These are phyloP conservation scores for Orbilia oligospora DNA, from an alignment of 2,329 filamentous ascomycete species.

Conservation along the genomic window DNA sequence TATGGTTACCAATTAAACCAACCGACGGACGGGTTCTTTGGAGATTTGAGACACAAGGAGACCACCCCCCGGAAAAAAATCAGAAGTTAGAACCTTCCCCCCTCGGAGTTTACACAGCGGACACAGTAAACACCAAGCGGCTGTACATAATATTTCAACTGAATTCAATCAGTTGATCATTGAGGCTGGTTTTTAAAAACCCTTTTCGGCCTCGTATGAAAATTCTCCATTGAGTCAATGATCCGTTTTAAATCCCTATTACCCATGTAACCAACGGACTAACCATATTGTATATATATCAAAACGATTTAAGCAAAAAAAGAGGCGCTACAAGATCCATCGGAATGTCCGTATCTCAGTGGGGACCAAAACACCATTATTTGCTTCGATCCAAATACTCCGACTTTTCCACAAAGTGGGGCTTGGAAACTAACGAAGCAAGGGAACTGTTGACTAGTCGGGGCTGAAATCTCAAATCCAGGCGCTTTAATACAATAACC, in stretches of 20 bases:
- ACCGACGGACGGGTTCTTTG: slow-evolving; percentile 6
- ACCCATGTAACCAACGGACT: too few relatives aligned
- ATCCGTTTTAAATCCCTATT: slow-evolving; percentile 5
- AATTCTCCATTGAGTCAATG: slow-evolving; percentile 10
- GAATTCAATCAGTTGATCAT: too few relatives aligned
- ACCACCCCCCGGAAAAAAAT: neutral
- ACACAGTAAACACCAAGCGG: neutral
- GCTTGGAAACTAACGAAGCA: neutral
- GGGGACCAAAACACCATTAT: slow-evolving; percentile 3
- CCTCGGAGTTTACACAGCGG: slow-evolving; percentile 15
- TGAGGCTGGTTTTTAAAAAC: neutral
- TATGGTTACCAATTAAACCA: slow-evolving; percentile 39
- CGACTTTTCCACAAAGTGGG: neutral
- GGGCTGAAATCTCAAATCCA: slow-evolving; percentile 1
- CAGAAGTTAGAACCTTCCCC: neutral
- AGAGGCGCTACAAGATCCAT: slow-evolving; percentile 1
- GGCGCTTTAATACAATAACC: neutral
- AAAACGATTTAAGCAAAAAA: neutral
- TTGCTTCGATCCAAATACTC: neutral
- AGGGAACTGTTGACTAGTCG: neutral
- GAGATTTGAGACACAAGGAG: slow-evolving; percentile 3
- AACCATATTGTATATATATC: neutral
- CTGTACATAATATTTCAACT: too few relatives aligned
- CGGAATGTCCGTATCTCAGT: slow-evolving; percentile 40
- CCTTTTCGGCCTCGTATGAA: neutral